Evolutionary conservation across 1,284 basidiomycete species (phyloP).

Genomic region (Exobasidium cylindrosporum): DNA sequence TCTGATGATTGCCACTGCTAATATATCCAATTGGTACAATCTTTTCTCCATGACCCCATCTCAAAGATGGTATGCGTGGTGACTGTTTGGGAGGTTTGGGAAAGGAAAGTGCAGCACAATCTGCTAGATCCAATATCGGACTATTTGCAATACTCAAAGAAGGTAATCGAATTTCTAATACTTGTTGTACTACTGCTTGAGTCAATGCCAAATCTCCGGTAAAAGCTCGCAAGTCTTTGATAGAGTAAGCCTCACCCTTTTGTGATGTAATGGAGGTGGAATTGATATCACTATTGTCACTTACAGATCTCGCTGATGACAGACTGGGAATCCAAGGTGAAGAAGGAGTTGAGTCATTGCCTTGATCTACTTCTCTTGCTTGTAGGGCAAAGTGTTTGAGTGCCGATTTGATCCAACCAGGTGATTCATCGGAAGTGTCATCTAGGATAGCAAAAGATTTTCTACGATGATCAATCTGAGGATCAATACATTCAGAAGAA

Average conservation of each 20-base stretch:
- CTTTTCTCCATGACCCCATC: not conserved
- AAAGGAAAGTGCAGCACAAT: not conserved
- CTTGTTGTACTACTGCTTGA: not conserved
- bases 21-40: not conserved
- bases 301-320: not conserved
- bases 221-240: not conserved
- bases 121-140: not conserved
- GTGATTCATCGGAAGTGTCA: not conserved
- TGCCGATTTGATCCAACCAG: not conserved
- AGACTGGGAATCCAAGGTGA: not conserved
- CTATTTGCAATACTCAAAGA: not conserved
- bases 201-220: not conserved
- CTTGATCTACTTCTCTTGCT: not conserved
- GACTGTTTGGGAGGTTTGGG: not conserved
- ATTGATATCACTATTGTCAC: not conserved
- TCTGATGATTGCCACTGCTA: not conserved
- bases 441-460: not conserved
- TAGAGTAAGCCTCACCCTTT: too few species aligned
- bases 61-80: not conserved
- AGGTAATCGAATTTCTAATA: not conserved
- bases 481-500: slow-evolving; percentile 2
- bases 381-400: not conserved
- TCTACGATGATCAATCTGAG: not conserved
- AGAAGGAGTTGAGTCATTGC: not conserved
- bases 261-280: not conserved